Evolutionary conservation across 192 early-diverging fungal genomes (phyloP), one percentile per base, ranked within the genome.

Genomic region (Obelidium mucronatum): DNA sequence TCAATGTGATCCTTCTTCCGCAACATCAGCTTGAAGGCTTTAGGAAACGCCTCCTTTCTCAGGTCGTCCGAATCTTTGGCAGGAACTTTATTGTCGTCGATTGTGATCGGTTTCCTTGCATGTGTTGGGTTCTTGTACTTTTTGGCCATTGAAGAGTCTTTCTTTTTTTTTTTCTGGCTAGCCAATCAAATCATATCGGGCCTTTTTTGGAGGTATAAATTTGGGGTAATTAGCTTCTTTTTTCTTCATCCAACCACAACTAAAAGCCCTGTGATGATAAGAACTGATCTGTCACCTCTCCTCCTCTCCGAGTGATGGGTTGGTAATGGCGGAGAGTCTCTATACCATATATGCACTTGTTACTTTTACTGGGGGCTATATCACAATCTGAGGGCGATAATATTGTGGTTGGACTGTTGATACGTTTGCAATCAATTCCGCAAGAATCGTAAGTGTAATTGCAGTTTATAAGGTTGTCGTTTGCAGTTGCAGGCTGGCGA

Each of bases 121-220:
- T 17, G 69, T 15, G 53, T 35, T 24, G 53, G 53, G 30, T 72
- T 54, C 35, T 72, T 72, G 69, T 72, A 72, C 69, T 72, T 72
- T 36, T 72, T 72, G 53, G 13, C 69, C 22, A 37, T 72, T 31
- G 13, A 24, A 6, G 39, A 11, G 37, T 28, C 52, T 44, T 65
- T 40, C 3, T 37, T 34, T 26, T 33, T 19, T 22, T 37, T 24
- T n/a, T 2, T 19, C 63, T 37, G 24, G 8, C 63, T 17, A 22
- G 19, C 31, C 2, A 65, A 36, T 19, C 0, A 13, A 22, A 3
- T 24, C 26, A 1, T 60, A 31, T 2, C 11, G 13, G 2, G 58
- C 0, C 34, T 40, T 36, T 68, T 44, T 68, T 33, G 28, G 67
- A 28, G 24, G 13, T 51, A 17, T 52, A 33, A 34, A 15, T 22